phyloP scores from a whole-genome alignment of 2,329 filamentous ascomycete genomes.

The Colletotrichum liriopes region DNA sequence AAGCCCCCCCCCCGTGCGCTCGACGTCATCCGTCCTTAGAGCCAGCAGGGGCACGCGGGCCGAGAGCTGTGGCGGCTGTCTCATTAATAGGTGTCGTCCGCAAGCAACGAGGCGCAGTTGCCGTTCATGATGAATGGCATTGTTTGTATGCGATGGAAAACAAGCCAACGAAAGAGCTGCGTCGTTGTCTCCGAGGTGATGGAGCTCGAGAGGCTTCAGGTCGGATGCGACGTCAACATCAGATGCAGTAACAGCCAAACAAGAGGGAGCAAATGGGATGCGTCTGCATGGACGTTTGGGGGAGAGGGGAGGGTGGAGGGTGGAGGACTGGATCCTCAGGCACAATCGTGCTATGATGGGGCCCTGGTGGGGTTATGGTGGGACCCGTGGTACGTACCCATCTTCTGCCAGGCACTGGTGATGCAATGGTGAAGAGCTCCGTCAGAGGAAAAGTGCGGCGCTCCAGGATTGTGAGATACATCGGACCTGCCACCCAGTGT shows the following conservation, averaged over 20 bases:
- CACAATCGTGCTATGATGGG: background rate
- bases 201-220: background rate
- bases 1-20: slow-evolving; percentile 17
- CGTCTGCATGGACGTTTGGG: background rate
- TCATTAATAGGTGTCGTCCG: background rate
- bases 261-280: slow-evolving; percentile 14
- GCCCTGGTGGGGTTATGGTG: background rate
- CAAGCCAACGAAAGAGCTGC: background rate
- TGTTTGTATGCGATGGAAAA: slow-evolving; percentile 5
- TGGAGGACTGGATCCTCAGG: slow-evolving; percentile 15
- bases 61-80: slow-evolving; percentile 25
- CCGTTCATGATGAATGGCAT: background rate
- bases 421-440: slow-evolving; percentile 13
- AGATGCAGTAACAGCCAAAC: slow-evolving; percentile 8
- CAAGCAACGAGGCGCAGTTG: background rate
- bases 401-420: background rate
- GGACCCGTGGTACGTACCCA: background rate
- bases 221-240: slow-evolving; percentile 12
- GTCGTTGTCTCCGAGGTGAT: slow-evolving; percentile 8
- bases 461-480: background rate
- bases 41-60: slow-evolving; percentile 23
- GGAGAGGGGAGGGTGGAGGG: background rate
- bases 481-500: no score
- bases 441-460: background rate
- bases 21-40: slow-evolving; percentile 30